These are phyloP conservation scores for Vinca major DNA, from an alignment of 305 asterid genomes.

Conservation along the genomic window DNA sequence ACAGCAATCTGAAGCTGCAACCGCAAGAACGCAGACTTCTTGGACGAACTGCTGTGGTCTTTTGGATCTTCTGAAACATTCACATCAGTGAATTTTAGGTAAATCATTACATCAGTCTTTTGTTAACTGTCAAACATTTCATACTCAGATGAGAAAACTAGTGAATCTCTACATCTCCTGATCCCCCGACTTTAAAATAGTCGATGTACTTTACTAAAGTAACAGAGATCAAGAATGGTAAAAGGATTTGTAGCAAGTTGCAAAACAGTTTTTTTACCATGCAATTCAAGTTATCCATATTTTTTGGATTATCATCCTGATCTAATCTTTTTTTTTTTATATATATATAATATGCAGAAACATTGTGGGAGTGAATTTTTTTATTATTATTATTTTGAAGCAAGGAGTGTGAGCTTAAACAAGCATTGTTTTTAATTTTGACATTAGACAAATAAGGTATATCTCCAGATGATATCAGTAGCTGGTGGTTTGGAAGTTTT, in stretches of 20 bases:
- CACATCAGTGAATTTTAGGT: neutral
- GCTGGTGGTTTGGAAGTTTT: neutral
- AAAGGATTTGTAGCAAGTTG: too few relatives aligned
- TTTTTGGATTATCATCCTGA: neutral
- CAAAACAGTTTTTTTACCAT: too few relatives aligned
- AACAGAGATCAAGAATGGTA: too few relatives aligned
- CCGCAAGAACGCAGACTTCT: neutral
- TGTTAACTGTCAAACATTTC: neutral
- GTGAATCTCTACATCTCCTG: neutral
- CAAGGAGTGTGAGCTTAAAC: neutral
- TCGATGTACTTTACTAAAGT: neutral
- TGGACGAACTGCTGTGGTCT: neutral
- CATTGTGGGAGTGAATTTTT: neutral
- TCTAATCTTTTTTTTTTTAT: neutral
- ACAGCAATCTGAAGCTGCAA: neutral
- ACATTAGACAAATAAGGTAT: neutral
- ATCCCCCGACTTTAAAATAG: too few relatives aligned
- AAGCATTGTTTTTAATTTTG: neutral
- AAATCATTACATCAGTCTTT: neutral
- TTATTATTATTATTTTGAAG: neutral
- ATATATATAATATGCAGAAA: neutral
- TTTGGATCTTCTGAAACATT: neutral
- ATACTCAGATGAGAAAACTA: neutral
- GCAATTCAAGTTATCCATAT: too few relatives aligned
- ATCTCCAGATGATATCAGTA: neutral